phyloP scores from a whole-genome alignment of 208 protist species.

The Leishmania martiniquensis region DNA sequence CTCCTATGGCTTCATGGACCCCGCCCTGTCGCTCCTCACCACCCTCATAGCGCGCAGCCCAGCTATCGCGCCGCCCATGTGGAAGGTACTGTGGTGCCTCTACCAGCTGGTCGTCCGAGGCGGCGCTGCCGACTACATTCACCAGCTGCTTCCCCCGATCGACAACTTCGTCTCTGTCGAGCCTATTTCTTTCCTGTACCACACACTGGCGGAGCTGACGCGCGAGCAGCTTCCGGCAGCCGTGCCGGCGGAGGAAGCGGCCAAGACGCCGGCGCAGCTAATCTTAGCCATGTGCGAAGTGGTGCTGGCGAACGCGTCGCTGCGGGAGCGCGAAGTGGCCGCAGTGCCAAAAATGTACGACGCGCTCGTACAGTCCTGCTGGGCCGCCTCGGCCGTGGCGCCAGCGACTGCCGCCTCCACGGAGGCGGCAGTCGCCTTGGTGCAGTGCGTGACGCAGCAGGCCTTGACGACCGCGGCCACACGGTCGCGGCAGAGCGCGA shows the following conservation, averaged over 20 bases:
- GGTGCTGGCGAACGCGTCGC: conserved; percentile 38
- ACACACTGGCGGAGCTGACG: conserved; percentile 29
- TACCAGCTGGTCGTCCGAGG: conserved; percentile 60
- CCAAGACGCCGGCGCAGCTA: conserved; percentile 68
- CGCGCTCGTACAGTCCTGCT: conserved; percentile 70
- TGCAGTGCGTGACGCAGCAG: conserved; percentile 49
- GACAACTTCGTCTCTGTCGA: conserved; percentile 92
- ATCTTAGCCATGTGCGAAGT: conserved; percentile 69
- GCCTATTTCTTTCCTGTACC: conserved; percentile 62
- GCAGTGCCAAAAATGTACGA: conserved; percentile 76
- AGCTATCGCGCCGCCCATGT: conserved; percentile 54
- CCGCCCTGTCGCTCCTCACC: conserved; percentile 81
- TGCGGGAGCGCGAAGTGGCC: conserved; percentile 61
- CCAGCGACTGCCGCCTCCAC: conserved; percentile 2
- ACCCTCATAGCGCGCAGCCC: conserved; percentile 83
- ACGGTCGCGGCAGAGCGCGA: conserved; percentile 38
- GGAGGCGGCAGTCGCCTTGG: conserved; percentile 20
- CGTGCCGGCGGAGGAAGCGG: conserved; percentile 27
- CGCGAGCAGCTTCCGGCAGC: conserved; percentile 24
- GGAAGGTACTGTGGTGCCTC: conserved; percentile 73
- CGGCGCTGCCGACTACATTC: conserved; percentile 89
- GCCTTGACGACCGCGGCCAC: conserved; percentile 34
- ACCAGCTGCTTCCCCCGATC: conserved; percentile 82
- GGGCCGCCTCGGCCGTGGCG: conserved; percentile 26
- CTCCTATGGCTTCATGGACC: conserved; percentile 89